A percentile compares a stretch with the other conserved stretches of the same genome.
These are phyloP conservation scores for Fusarium cicatricum DNA, from an alignment of 2,329 filamentous ascomycete genomes.

Conservation along the genomic window DNA sequence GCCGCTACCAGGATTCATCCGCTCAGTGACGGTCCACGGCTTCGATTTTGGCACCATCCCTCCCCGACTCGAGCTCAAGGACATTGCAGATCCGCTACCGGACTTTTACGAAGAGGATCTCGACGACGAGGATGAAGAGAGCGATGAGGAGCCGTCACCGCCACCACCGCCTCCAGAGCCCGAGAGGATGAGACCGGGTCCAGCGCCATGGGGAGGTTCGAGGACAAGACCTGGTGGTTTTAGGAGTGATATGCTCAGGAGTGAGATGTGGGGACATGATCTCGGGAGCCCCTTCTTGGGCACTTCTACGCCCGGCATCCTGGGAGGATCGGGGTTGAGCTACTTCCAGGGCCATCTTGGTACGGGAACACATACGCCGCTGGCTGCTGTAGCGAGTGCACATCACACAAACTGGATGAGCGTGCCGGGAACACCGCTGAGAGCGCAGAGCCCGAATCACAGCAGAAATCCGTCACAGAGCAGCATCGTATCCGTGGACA, in stretches of 20 bases:
- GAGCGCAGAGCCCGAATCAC: conserved; percentile 41
- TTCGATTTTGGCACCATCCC: conserved; percentile 90
- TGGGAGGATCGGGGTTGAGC: conserved; percentile 78
- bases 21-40: conserved; percentile 91
- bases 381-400: conserved; percentile 80
- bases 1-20: conserved; percentile 92
- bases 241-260: conserved; percentile 45
- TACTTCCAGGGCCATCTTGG: conserved; percentile 85
- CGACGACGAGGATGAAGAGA: conserved; percentile 54
- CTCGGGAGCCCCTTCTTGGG: conserved; percentile 65
- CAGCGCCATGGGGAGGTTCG: conserved; percentile 25
- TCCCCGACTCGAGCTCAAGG: conserved; percentile 90
- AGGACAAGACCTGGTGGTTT: conserved; percentile 42
- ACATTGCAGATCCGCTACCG: conserved; percentile 92
- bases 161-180: conserved; percentile 28
- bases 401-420: conserved; percentile 51
- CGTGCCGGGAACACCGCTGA: conserved; percentile 26
- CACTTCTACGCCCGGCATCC: conserved; percentile 68
- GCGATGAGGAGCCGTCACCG: conserved; percentile 44
- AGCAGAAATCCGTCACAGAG: conserved; percentile 57
- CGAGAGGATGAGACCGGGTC: conserved; percentile 32
- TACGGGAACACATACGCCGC: conserved; percentile 79
- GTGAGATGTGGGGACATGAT: conserved; percentile 51
- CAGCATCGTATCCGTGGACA: conserved; percentile 56
- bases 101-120: conserved; percentile 93